Conservation (phyloP, 2,329 filamentous ascomycete genomes). For the Nigrospora sphaerica region DNA sequence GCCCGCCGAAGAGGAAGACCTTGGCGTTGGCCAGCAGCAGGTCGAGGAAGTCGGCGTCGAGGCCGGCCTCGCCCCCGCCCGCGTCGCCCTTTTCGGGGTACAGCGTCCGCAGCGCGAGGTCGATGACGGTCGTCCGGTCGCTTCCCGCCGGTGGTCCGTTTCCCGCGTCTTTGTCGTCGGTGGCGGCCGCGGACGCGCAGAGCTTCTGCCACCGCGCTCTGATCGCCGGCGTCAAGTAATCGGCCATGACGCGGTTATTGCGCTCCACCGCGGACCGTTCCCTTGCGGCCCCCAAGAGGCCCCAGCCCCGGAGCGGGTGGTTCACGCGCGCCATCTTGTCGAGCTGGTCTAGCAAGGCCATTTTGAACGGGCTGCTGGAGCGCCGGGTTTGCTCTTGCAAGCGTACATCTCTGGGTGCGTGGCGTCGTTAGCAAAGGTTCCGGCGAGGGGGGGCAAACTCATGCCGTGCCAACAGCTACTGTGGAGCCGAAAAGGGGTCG, state of each 20-base stretch:
- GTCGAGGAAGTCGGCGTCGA: conserved; percentile 16
- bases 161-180: conserved; percentile 13
- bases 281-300: not conserved
- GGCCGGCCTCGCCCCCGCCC: not conserved
- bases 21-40: conserved; percentile 17
- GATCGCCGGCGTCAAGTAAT: conserved; percentile 16
- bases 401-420: not conserved
- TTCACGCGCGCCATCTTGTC: not conserved
- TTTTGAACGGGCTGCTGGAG: not conserved
- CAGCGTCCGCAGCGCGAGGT: not conserved
- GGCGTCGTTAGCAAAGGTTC: no score
- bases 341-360: conserved; percentile 1
- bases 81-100: not conserved
- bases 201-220: conserved; percentile 7
- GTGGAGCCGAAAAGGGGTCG: conserved; percentile 12
- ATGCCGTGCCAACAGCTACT: no score
- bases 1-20: conserved; percentile 13
- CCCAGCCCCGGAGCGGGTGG: conserved; percentile 10
- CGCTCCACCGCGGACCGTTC: conserved; percentile 8
- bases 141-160: not conserved
- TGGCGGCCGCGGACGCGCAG: conserved; percentile 17
- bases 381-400: not conserved
- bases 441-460: no score
- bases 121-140: not conserved
- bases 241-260: conserved; percentile 15